phyloP scores from a whole-genome alignment of 345 rosid species.

The Gossypium anomalum region DNA sequence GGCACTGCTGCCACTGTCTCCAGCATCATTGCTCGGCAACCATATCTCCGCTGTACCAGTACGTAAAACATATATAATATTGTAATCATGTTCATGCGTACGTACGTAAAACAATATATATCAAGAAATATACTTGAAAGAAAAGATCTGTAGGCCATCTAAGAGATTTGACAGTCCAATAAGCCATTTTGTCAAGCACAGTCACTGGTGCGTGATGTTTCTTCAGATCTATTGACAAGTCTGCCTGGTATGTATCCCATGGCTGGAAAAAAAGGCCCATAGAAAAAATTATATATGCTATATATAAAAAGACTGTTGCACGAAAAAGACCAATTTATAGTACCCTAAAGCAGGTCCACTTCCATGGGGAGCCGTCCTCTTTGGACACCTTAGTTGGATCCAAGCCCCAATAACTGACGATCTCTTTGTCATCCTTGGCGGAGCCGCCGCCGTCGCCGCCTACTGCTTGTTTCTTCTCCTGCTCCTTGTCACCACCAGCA shows the following conservation, averaged over 20 bases:
- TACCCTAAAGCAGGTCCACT: constrained; percentile 61
- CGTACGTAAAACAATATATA: background rate
- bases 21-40: constrained; percentile 86
- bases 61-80: too few relatives aligned
- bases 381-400: constrained; percentile 36
- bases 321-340: too few relatives aligned
- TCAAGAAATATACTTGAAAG: constrained; percentile 49
- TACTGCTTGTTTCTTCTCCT: constrained; percentile 2
- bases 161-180: constrained; percentile 63
- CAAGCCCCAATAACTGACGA: constrained; percentile 56
- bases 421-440: constrained; percentile 25
- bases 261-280: constrained; percentile 22
- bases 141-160: constrained; percentile 67
- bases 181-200: constrained; percentile 51
- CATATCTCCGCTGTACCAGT: constrained; percentile 49
- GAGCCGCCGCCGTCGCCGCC: background rate
- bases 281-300: too few relatives aligned
- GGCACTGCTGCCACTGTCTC: constrained; percentile 87
- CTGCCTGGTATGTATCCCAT: constrained; percentile 56
- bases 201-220: constrained; percentile 61
- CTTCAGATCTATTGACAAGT: constrained; percentile 55
- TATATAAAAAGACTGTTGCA: too few relatives aligned
- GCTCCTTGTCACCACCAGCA: background rate
- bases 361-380: constrained; percentile 60
- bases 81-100: background rate